These are phyloP conservation scores for Lasiosphaeris hirsuta DNA, from an alignment of 495 filamentous ascomycete genomes.

Conservation along the genomic window DNA sequence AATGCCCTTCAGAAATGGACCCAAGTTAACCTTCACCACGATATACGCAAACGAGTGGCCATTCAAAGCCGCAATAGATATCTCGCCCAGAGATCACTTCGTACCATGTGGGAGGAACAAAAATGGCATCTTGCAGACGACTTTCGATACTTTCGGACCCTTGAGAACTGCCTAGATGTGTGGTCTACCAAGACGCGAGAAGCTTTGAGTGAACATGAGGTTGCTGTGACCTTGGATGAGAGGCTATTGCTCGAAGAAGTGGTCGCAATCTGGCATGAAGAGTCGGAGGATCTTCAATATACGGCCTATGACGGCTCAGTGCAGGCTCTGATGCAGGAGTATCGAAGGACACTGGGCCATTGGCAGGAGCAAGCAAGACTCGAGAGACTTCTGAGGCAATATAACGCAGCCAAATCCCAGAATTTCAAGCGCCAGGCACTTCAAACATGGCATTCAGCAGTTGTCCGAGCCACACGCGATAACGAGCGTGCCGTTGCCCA, in stretches of 20 bases:
- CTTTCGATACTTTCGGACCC: conserved; percentile 1
- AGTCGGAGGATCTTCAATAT: conserved; percentile 22
- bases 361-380: conserved; percentile 31
- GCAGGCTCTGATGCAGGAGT: conserved; percentile 13
- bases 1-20: conserved; percentile 36
- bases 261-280: conserved; percentile 31
- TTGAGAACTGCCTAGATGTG: conserved; percentile 3
- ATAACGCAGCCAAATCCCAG: conserved; percentile 9
- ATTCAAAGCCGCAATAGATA: conserved; percentile 15
- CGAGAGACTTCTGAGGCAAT: conserved; percentile 16
- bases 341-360: conserved; percentile 10
- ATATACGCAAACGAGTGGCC: conserved; percentile 26
- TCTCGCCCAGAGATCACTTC: conserved; percentile 10
- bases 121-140: conserved; percentile 26
- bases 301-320: conserved; percentile 16
- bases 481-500: conserved; percentile 17
- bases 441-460: conserved; percentile 13
- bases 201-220: conserved; percentile 13
- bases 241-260: conserved; percentile 29
- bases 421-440: conserved; percentile 11
- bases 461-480: not conserved
- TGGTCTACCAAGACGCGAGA: conserved; percentile 22
- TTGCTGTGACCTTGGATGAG: conserved; percentile 25
- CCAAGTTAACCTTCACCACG: conserved; percentile 24
- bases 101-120: conserved; percentile 19